phyloP scores from a whole-genome alignment of 345 rosid genomes.

The Brassica napus region Da-Ae NC_063435.1:3484001-3484500 shows the following conservation, averaged over 20 bases:
- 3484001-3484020: too few relatives aligned
- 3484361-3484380: not conserved
- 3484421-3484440: too few relatives aligned
- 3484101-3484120: not conserved
- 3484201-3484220: not conserved
- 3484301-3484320: not conserved
- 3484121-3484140: conserved; percentile 1
- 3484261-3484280: not conserved
- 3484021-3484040: not conserved
- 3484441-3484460: not conserved
- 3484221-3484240: not conserved
- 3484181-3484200: not conserved
- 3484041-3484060: not conserved
- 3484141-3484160: not conserved
- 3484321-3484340: too few relatives aligned
- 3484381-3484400: not conserved
- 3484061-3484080: conserved; percentile 2
- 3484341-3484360: not conserved
- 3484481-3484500: not conserved
- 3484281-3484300: not conserved
- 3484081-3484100: not conserved
- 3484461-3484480: too few relatives aligned
- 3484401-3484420: too few relatives aligned
- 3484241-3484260: not conserved
- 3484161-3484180: not conserved